Percentiles rank a stretch among this genome's conserved stretches.
Evolutionary conservation across 768 basidiomycete species (phyloP).

Genomic region (Megacollybia marginata): DNA sequence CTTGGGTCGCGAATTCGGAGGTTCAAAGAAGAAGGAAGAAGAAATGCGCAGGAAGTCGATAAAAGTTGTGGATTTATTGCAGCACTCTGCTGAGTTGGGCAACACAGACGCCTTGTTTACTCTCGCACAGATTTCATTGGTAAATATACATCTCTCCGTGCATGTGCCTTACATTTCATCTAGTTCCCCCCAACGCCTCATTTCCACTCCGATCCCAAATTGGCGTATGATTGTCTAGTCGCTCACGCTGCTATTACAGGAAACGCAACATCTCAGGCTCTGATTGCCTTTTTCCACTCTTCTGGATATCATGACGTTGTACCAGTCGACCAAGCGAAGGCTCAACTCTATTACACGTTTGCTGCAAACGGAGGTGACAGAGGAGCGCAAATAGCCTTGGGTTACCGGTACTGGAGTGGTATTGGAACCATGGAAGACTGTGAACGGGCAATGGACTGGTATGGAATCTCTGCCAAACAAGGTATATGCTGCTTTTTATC

Average conservation of each 20-base stretch:
- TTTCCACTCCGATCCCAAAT: constrained; percentile 51
- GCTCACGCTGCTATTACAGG: constrained; percentile 64
- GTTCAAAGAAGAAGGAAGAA: constrained; percentile 52
- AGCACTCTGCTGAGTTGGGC: constrained; percentile 77
- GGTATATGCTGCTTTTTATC: constrained; percentile 31
- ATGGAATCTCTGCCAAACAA: constrained; percentile 83
- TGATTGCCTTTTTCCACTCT: constrained; percentile 83
- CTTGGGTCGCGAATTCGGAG: constrained; percentile 30
- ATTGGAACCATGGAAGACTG: constrained; percentile 90
- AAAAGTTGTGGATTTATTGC: constrained; percentile 73
- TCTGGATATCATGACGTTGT: constrained; percentile 70
- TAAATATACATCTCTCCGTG: constrained; percentile 18
- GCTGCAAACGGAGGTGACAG: constrained; percentile 83
- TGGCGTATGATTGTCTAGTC: constrained; percentile 58
- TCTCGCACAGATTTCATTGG: constrained; percentile 61
- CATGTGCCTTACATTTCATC: not conserved
- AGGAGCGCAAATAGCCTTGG: constrained; percentile 88
- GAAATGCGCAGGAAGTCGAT: constrained; percentile 66
- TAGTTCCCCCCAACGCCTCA: constrained; percentile 72
- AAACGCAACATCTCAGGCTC: constrained; percentile 80
- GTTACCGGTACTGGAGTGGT: constrained; percentile 92
- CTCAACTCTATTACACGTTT: constrained; percentile 91
- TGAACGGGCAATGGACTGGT: constrained; percentile 77
- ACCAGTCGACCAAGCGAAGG: constrained; percentile 66
- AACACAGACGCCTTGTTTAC: constrained; percentile 66